phyloP scores from a whole-genome alignment of 2,329 filamentous ascomycete species.

The Aulographum hederae region DNA sequence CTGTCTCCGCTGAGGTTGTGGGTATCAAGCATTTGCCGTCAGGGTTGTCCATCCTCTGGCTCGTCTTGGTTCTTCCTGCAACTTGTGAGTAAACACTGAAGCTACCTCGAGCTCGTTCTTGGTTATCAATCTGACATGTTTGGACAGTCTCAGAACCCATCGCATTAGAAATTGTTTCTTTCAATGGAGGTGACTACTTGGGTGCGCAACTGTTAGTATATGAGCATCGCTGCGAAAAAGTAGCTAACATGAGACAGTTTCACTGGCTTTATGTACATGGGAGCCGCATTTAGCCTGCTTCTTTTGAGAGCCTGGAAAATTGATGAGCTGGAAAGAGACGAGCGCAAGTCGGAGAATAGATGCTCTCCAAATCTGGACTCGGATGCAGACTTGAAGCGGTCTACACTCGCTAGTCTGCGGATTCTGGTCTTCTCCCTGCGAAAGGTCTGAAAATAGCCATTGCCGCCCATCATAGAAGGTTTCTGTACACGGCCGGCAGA shows the following conservation, averaged over 20 bases:
- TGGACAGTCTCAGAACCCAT: constrained; percentile 36
- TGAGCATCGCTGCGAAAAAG: too few relatives aligned
- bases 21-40: constrained; percentile 51
- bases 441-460: too few relatives aligned
- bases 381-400: too few relatives aligned
- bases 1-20: constrained; percentile 57
- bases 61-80: constrained; percentile 50
- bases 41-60: constrained; percentile 49
- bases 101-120: background rate
- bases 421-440: too few relatives aligned
- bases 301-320: constrained; percentile 44
- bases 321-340: constrained; percentile 31
- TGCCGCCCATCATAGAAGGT: too few relatives aligned
- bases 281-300: constrained; percentile 32
- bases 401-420: too few relatives aligned
- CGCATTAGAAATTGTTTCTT: constrained; percentile 32
- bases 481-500: too few relatives aligned
- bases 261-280: constrained; percentile 43
- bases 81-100: constrained; percentile 37
- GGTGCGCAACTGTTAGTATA: constrained; percentile 45
- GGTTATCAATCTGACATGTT: constrained; percentile 4
- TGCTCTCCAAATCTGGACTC: too few relatives aligned
- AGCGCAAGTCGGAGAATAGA: too few relatives aligned
- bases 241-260: too few relatives aligned
- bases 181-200: constrained; percentile 31